Conservation (phyloP, 306 rosid genomes). For the Prunus mume region DNA sequence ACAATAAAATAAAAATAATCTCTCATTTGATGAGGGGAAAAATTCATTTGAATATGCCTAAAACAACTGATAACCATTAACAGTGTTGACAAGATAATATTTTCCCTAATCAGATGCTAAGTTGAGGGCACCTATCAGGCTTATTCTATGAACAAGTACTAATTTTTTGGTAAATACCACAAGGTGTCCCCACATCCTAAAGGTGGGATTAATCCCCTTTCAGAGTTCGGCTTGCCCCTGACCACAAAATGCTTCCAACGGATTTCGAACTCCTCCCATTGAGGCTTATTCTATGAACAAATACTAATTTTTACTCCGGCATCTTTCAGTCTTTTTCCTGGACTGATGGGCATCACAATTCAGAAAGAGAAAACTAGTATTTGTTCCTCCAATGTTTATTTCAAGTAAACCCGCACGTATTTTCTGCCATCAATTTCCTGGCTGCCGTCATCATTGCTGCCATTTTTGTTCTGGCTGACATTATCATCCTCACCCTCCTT, state of each 20-base stretch:
- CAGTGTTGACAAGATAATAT: neutral
- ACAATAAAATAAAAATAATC: too few relatives aligned
- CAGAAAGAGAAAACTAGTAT: neutral
- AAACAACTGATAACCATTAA: too few relatives aligned
- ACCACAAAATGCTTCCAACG: too few relatives aligned
- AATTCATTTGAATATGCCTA: neutral
- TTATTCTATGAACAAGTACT: neutral
- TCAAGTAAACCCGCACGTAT: neutral
- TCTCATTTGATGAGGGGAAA: neutral
- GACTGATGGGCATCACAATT: too few relatives aligned
- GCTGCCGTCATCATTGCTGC: neutral
- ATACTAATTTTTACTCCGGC: neutral
- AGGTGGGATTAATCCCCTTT: too few relatives aligned
- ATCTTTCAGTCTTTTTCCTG: neutral
- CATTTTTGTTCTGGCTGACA: conserved; percentile 8
- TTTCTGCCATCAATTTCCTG: neutral
- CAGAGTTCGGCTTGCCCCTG: too few relatives aligned
- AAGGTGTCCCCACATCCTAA: too few relatives aligned
- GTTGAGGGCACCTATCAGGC: neutral
- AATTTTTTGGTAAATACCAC: neutral
- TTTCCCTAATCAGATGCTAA: neutral
- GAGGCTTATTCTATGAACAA: neutral
- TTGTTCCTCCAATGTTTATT: neutral
- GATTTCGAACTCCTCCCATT: too few relatives aligned
- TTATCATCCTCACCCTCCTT: conserved; percentile 7